These are phyloP conservation scores for Panus rudis DNA, from an alignment of 768 basidiomycete genomes.

Conservation along the genomic window DNA sequence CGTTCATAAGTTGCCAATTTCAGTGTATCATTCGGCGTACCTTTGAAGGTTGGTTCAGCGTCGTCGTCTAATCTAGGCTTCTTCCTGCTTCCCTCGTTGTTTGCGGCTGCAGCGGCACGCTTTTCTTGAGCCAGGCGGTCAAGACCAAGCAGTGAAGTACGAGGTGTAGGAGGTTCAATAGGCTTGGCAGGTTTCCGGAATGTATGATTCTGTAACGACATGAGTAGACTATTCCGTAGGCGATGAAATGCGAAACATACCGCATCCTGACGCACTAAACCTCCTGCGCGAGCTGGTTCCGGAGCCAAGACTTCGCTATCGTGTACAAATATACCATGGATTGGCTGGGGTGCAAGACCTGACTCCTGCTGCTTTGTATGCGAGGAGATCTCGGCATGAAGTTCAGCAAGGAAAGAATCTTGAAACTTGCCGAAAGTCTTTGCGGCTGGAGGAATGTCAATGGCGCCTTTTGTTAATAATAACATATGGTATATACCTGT, in stretches of 20 bases:
- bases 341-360: constrained; percentile 39
- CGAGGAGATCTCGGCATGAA: constrained; percentile 73
- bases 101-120: constrained; percentile 48
- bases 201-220: constrained; percentile 54
- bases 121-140: constrained; percentile 89
- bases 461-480: neutral
- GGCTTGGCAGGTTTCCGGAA: constrained; percentile 73
- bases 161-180: constrained; percentile 69
- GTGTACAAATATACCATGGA: constrained; percentile 72
- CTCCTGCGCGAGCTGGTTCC: constrained; percentile 70
- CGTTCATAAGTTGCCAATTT: neutral
- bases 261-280: constrained; percentile 61
- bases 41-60: constrained; percentile 80
- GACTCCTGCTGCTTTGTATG: constrained; percentile 61
- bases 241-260: constrained; percentile 29
- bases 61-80: constrained; percentile 50
- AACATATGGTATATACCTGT: constrained; percentile 39
- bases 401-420: constrained; percentile 66
- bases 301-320: constrained; percentile 82
- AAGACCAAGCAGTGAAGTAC: constrained; percentile 76
- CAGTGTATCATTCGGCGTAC: constrained; percentile 32
- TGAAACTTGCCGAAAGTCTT: constrained; percentile 83
- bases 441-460: constrained; percentile 41
- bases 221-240: neutral
- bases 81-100: constrained; percentile 53